Evolutionary conservation across 352 stramenopile species (phyloP), one percentile per base, ranked within the genome.

Genomic region (Pythium folliculosum): DNA sequence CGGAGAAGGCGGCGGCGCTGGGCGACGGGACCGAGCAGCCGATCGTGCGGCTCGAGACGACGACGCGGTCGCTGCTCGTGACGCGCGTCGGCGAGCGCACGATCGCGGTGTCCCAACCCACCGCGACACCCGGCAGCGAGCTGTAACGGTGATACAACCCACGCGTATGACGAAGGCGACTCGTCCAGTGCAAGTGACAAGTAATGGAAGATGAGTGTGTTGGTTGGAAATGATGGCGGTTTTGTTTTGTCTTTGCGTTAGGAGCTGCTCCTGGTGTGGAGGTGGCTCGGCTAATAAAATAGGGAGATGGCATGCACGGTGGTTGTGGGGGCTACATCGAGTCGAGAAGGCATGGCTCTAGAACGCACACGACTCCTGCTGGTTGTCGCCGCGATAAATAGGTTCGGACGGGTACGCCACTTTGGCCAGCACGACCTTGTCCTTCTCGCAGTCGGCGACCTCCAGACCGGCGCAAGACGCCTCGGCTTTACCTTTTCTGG

Each of bases 21-120:
- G 73, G 70, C 13, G 76, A 77, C 27, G 71, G 71, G 13, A 56
- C 72, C 3, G 69, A 77, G 27, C 50, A 67, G 62, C 78, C 37
- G 67, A 81, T 47, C 35, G 62, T 67, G 56, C 63, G 69, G 14
- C 51, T 75, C n/a, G 68, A 71, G 47, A 73, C 51, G 69, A 76
- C 50, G 45, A 76, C 60, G 67, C 71, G 58, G 67, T 80, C 82
- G 58, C 67, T 94, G 43, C 55, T 92, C 22, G 73, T 94, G 48
- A 75, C 83, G 60, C 84, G 84, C 60, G 71, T 90, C 59, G 75
- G 68, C 2, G 80, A 90, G 45, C 81, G 81, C 48, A 90, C 82
- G 52, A 72, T 93, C 19, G 81, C 79, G 13, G 70, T 93, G 63
- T 91, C 82, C 17, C 88, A 88, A 69, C 38, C 47, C 16, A 54